A percentile compares a stretch with the other conserved stretches of the same genome.
Evolutionary conservation across 192 early-diverging fungal genomes (phyloP).

Genomic region (Cetraspora pellucida): DNA sequence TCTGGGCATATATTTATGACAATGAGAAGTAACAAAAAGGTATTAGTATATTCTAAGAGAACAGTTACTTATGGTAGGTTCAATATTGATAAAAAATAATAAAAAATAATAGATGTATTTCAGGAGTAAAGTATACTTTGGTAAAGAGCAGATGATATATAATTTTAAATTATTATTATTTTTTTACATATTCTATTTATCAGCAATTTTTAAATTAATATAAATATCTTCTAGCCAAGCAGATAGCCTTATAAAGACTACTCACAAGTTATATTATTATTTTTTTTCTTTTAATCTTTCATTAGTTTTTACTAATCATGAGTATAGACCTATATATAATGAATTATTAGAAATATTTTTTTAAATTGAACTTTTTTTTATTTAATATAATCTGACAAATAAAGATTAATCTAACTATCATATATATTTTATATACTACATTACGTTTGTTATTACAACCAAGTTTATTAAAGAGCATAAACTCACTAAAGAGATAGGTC

Average conservation of each 20-base stretch:
- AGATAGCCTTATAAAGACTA: not conserved
- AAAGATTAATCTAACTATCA: slow-evolving; percentile 11
- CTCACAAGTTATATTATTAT: not conserved
- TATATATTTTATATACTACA: not conserved
- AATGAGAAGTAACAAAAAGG: no score
- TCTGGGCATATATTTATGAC: no score
- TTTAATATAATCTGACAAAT: not conserved
- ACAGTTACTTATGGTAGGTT: no score
- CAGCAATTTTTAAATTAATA: not conserved
- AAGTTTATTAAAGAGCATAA: slow-evolving; percentile 12
- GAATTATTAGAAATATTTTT: not conserved
- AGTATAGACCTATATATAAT: not conserved
- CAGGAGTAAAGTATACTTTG: no score
- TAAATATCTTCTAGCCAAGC: not conserved
- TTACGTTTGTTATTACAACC: not conserved
- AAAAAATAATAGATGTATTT: no score
- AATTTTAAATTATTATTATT: no score
- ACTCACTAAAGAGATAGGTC: slow-evolving; percentile 6
- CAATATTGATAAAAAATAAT: no score
- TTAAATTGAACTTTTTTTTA: not conserved
- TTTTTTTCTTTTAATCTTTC: not conserved
- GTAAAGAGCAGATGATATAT: no score
- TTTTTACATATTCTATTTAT: not conserved
- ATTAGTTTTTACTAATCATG: not conserved
- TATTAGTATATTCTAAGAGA: no score